Conservation (phyloP, 495 filamentous ascomycete species). For the Immersiella caudata region DNA sequence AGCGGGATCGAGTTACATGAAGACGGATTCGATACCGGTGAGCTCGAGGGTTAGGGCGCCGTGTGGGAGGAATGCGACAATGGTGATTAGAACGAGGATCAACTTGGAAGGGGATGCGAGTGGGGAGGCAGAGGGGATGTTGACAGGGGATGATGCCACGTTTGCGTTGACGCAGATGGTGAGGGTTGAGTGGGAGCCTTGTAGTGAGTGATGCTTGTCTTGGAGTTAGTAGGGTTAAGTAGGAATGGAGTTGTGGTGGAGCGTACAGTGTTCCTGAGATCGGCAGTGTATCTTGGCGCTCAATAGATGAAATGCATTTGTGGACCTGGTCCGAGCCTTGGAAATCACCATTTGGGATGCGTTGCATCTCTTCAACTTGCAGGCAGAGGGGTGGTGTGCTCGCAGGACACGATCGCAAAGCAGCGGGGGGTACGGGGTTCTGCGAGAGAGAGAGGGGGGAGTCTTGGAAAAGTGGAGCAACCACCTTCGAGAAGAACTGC, state of each 20-base stretch:
- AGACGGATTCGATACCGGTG: conserved; percentile 47
- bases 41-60: conserved; percentile 47
- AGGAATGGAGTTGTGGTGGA: not conserved
- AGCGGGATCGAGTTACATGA: conserved; percentile 49
- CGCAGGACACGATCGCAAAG: too few species aligned
- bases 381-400: too few species aligned
- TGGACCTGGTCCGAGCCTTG: too few species aligned
- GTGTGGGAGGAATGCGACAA: conserved; percentile 48
- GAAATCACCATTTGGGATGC: too few species aligned
- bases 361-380: too few species aligned
- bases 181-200: conserved; percentile 23
- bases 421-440: too few species aligned
- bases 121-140: conserved; percentile 40
- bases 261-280: not conserved
- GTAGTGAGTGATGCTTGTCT: not conserved
- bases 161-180: conserved; percentile 52
- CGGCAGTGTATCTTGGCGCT: not conserved
- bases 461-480: too few species aligned
- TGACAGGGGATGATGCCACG: conserved; percentile 52
- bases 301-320: too few species aligned
- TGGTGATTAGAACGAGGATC: conserved; percentile 52
- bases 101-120: conserved; percentile 39
- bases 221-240: not conserved
- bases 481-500: too few species aligned
- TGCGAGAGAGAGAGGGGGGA: too few species aligned